These are phyloP conservation scores for Colletotrichum plurivorum DNA, from an alignment of 2,329 filamentous ascomycete genomes.

Conservation along the genomic window DNA sequence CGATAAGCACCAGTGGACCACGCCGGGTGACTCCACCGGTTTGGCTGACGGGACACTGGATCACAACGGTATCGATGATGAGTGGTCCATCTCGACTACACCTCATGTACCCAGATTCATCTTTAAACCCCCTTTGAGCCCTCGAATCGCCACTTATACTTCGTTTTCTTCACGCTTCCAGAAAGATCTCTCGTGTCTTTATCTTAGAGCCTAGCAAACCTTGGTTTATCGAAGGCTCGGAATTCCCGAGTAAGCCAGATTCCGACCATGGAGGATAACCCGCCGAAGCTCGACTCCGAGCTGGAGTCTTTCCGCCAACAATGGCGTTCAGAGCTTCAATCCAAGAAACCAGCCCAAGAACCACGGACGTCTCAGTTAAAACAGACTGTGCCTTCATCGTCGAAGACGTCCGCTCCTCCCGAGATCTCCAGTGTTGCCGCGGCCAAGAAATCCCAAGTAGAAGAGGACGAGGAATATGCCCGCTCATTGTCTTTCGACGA, in stretches of 20 bases:
- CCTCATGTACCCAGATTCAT: conserved; percentile 9
- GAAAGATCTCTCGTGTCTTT: conserved; percentile 7
- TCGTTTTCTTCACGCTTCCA: background rate
- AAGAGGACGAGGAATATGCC: conserved; percentile 54
- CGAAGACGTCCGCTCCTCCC: conserved; percentile 42
- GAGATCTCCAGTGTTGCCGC: conserved; percentile 35
- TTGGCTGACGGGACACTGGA: conserved; percentile 22
- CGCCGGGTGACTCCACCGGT: conserved; percentile 36
- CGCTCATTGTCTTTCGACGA: conserved; percentile 53
- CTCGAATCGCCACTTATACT: background rate
- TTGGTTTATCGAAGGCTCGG: background rate
- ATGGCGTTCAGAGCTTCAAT: conserved; percentile 85
- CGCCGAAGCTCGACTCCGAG: conserved; percentile 71
- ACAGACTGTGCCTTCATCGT: conserved; percentile 47
- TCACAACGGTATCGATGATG: conserved; percentile 36
- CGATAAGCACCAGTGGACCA: conserved; percentile 36
- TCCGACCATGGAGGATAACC: conserved; percentile 29
- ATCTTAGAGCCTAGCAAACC: background rate
- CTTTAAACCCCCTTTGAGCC: background rate
- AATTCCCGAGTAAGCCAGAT: background rate
- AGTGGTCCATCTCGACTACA: conserved; percentile 37
- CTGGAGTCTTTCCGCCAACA: conserved; percentile 88
- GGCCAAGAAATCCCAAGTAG: conserved; percentile 42
- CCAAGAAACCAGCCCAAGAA: conserved; percentile 48
- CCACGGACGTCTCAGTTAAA: conserved; percentile 28